A percentile compares a stretch with the other conserved stretches of the same genome.
Evolutionary conservation across 192 early-diverging fungal genomes (phyloP).

Genomic region (Umbelopsis sp.): DNA sequence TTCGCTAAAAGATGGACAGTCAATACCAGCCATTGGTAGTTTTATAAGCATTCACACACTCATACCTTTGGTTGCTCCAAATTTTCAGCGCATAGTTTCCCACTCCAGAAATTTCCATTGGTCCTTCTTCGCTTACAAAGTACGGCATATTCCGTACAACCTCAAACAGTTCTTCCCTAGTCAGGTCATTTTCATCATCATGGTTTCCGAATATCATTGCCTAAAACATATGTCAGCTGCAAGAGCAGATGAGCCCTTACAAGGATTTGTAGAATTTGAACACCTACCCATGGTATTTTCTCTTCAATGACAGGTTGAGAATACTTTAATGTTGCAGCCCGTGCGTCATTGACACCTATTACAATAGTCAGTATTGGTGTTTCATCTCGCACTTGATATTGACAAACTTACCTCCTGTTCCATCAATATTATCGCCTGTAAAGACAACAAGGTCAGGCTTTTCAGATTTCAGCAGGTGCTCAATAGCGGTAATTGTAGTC

Average conservation of each 20-base stretch:
- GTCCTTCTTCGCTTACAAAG: slow-evolving; percentile 37
- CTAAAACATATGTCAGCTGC: not conserved
- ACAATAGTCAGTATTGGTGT: not conserved
- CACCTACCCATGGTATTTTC: slow-evolving; percentile 26
- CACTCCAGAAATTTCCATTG: slow-evolving; percentile 39
- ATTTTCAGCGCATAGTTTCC: slow-evolving; percentile 46
- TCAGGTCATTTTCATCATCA: slow-evolving; percentile 47
- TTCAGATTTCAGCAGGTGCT: slow-evolving; percentile 43
- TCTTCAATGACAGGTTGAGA: slow-evolving; percentile 23
- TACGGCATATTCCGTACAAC: slow-evolving; percentile 42
- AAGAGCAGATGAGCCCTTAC: not conserved
- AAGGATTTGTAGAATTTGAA: not conserved
- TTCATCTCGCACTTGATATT: not conserved
- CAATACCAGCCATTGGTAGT: too few relatives aligned
- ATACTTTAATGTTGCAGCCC: slow-evolving; percentile 29
- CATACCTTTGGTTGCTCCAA: slow-evolving; percentile 9
- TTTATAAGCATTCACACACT: too few relatives aligned
- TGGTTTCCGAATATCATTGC: slow-evolving; percentile 49
- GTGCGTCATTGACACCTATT: slow-evolving; percentile 24
- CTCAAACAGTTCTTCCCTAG: slow-evolving; percentile 43
- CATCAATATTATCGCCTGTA: slow-evolving; percentile 48
- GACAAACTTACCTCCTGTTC: slow-evolving; percentile 1
- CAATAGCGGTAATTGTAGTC: slow-evolving; percentile 41
- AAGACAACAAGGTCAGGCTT: slow-evolving; percentile 48
- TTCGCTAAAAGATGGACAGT: not conserved